Evolutionary conservation across 2,329 filamentous ascomycete genomes (phyloP), one percentile per base, ranked within the genome.

Genomic region (Fusarium annulatum): DNA sequence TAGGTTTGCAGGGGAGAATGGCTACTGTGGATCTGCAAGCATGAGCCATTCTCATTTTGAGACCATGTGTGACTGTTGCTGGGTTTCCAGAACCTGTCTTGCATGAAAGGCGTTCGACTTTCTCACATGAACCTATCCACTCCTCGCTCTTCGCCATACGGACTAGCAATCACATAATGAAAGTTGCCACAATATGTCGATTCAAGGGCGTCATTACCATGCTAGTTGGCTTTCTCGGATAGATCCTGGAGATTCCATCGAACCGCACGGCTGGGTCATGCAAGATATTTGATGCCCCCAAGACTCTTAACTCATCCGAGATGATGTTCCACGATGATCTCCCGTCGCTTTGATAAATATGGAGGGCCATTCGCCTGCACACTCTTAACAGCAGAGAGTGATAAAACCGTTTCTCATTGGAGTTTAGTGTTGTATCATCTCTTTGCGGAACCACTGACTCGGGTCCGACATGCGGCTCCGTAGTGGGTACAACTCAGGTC

Each of bases 401-500:
- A 16, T 15, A 2, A 21, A 53, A 10, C 12, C 7, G 33, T 21
- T 14, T 26, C 9, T 23, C 7, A 16, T 16, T 26, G 23, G 2
- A 21, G 9, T 53, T n/a, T 8, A 5, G 16, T 26, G 10, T 7
- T n/a, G 34, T 23, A 38, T 28, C 51, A 28, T 39, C 12, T 34
- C 58, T 48, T 21, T 55, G 36, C 60, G 41, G 53, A 30, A 36
- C 28, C 39, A 46, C 63, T n/a, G 14, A n/a, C 9, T 43, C 34
- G 65, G 59, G 28, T 69, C 64, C 67, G 65, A 52, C 34, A 64
- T 64, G 52, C 45, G 66, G 65, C 67, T 60, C 65, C 42, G 71
- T 48, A 42, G 69, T 60, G 30, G 71, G 41, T 49, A 64, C 59
- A 39, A 30, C 57, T 49, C 23, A 48, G 15, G 33, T 41, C 11